phyloP scores from a whole-genome alignment of 352 stramenopile species.

The Phytophthora ramorum region DNA sequence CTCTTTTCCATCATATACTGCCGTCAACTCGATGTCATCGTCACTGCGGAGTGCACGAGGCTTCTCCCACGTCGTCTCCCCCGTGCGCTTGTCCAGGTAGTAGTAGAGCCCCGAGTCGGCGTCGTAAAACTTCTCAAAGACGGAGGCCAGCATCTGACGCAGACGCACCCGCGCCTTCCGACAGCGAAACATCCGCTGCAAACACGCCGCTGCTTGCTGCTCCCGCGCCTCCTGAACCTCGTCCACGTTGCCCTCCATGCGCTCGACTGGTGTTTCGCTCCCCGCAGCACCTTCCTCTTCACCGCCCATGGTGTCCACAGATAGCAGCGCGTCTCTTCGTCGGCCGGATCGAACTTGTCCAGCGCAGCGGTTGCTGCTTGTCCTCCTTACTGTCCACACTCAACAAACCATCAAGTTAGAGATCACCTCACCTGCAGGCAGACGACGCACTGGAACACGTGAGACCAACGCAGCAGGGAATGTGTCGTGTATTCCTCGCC shows the following conservation, averaged over 20 bases:
- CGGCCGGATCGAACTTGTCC: not conserved
- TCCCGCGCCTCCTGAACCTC: constrained; percentile 22
- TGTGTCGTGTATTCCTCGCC: constrained; percentile 37
- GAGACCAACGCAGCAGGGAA: constrained; percentile 19
- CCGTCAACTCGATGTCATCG: constrained; percentile 57
- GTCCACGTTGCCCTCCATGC: constrained; percentile 21
- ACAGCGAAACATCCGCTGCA: constrained; percentile 72
- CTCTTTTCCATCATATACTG: constrained; percentile 37
- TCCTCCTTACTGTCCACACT: not conserved
- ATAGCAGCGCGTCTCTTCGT: constrained; percentile 25
- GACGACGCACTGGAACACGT: constrained; percentile 7
- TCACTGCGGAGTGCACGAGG: constrained; percentile 53
- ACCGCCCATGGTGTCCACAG: constrained; percentile 11
- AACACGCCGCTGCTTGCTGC: constrained; percentile 36
- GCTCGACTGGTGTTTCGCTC: constrained; percentile 22
- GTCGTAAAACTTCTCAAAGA: constrained; percentile 82
- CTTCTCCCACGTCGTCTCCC: constrained; percentile 82
- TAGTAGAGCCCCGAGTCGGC: constrained; percentile 67
- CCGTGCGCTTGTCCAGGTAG: constrained; percentile 76
- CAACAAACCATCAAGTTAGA: constrained; percentile 18
- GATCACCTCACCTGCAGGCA: not conserved
- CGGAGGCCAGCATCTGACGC: constrained; percentile 50
- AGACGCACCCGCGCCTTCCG: constrained; percentile 54
- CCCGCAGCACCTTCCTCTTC: not conserved
- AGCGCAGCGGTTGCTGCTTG: not conserved